Evolutionary conservation across 768 basidiomycete genomes (phyloP), one percentile per base, ranked within the genome.

Genomic region (Coprinopsis sp.): DNA sequence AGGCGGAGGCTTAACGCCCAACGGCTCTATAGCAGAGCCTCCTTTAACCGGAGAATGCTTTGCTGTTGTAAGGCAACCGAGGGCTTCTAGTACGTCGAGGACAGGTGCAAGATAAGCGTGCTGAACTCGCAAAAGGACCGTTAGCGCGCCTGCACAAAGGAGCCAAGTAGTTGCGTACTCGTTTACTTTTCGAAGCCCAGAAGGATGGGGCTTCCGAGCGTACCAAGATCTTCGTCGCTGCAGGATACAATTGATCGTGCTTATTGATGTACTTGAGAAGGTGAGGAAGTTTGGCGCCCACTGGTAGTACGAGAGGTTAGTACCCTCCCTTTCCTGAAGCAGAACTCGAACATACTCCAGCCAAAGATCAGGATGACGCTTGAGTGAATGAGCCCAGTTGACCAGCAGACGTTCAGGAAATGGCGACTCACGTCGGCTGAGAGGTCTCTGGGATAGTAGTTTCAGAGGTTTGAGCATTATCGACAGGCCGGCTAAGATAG

Each of bases 231-330:
- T 73, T 66, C 1, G 68, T 67, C 0, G 73, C 68, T 16, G 56
- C 47, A 12, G 77, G 74, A 50, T 74, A 76, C 2, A 72, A 50
- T 46, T 71, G 58, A 14, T 59, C 56, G 46, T 78, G 73, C 1
- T 57, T 55, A 27, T 60, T 56, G 7, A 66, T 65, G 50, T 78
- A 78, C 45, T 78, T 78, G 47, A 64, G 57, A 7, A 78, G 52
- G 60, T 74, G 74, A 2, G 68, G 51, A 4, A 74, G 58, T 39
- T 64, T 59, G 4, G 74, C 76, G n/a, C 71, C 71, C 68, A 76
- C 75, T 71, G 44, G 23, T 10, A 18, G 34, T 12, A 33, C 1
- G 14, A 14, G 44, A 45, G 25, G 25, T 44, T 19, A 33, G 33
- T 38, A 38, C 2, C 14, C 19, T 14, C 21, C 10, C 8, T 44